phyloP scores from a whole-genome alignment of 352 stramenopile genomes.

The Hyphochytrium catenoides region DNA sequence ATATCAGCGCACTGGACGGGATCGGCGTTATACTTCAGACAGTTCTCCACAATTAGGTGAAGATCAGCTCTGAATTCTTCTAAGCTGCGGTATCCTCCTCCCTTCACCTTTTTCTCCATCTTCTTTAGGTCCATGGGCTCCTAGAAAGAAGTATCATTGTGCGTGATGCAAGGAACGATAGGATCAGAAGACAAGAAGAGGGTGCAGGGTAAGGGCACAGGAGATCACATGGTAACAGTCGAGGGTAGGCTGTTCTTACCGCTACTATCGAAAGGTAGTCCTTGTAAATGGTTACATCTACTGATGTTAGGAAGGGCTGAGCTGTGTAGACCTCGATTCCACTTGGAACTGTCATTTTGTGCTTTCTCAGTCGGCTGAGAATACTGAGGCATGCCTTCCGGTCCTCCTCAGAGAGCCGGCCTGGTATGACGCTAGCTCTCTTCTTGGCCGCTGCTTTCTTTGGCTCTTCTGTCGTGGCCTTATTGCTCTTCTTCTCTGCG shows the following conservation, averaged over 20 bases:
- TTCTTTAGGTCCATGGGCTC: too few species aligned
- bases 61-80: constrained; percentile 57
- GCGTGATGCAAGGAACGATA: too few species aligned
- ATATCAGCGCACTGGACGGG: constrained; percentile 55
- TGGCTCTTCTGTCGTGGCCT: neutral
- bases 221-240: too few species aligned
- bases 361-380: constrained; percentile 29
- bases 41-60: constrained; percentile 63
- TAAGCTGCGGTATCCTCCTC: constrained; percentile 36
- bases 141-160: constrained; percentile 1
- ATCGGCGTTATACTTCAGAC: constrained; percentile 65
- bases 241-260: too few species aligned
- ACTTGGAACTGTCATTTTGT: constrained; percentile 59
- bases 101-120: too few species aligned
- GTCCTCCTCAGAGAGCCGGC: constrained; percentile 23
- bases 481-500: constrained; percentile 16
- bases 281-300: constrained; percentile 56
- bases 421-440: too few species aligned
- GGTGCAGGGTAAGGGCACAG: too few species aligned
- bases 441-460: too few species aligned
- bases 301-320: constrained; percentile 44
- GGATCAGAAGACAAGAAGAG: too few species aligned
- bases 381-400: constrained; percentile 32
- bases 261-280: constrained; percentile 48
- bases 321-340: constrained; percentile 52